These are phyloP conservation scores for Babesia sp. DNA, from an alignment of 169 alveolate genomes.

Conservation along the genomic window DNA sequence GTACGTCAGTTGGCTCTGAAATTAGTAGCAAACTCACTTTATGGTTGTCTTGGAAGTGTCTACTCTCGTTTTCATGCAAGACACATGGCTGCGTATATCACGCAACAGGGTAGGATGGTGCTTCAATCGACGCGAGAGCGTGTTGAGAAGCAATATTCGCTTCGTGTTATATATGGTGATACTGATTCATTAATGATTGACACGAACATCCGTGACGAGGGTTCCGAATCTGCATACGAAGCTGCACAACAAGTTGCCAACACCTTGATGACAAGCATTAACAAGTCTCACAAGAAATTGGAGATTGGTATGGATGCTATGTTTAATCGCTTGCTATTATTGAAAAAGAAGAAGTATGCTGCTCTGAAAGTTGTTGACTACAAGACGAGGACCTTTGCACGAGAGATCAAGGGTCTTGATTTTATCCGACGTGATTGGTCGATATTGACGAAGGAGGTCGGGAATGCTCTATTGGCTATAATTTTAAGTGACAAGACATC, in stretches of 20 bases:
- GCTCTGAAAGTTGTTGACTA: slow-evolving; percentile 87
- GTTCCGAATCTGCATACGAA: slow-evolving; percentile 66
- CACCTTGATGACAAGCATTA: slow-evolving; percentile 85
- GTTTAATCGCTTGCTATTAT: slow-evolving; percentile 90
- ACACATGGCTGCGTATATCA: slow-evolving; percentile 97
- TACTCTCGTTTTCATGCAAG: slow-evolving; percentile 96
- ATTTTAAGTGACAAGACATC: slow-evolving; percentile 40
- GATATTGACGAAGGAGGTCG: slow-evolving; percentile 85
- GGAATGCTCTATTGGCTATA: slow-evolving; percentile 13
- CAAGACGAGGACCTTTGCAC: slow-evolving; percentile 68
- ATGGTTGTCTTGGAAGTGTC: slow-evolving; percentile 98
- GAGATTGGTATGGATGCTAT: slow-evolving; percentile 98
- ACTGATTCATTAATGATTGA: slow-evolving; percentile 99
- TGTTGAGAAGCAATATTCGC: slow-evolving; percentile 87
- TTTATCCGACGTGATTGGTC: slow-evolving; percentile 99
- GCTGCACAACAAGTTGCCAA: slow-evolving; percentile 89
- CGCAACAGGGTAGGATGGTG: slow-evolving; percentile 84
- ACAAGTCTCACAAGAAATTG: slow-evolving; percentile 90
- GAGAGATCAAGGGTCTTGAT: slow-evolving; percentile 97
- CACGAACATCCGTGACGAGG: slow-evolving; percentile 84
- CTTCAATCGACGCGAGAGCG: slow-evolving; percentile 87
- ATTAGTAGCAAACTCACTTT: slow-evolving; percentile 97
- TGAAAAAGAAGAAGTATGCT: slow-evolving; percentile 98
- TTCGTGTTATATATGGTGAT: slow-evolving; percentile 98
- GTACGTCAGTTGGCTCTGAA: slow-evolving; percentile 95